A percentile compares a stretch with the other conserved stretches of the same genome.
These are phyloP conservation scores for Diutina siamensis DNA, from an alignment of 1,139 yeast genomes.

Conservation along the genomic window DNA sequence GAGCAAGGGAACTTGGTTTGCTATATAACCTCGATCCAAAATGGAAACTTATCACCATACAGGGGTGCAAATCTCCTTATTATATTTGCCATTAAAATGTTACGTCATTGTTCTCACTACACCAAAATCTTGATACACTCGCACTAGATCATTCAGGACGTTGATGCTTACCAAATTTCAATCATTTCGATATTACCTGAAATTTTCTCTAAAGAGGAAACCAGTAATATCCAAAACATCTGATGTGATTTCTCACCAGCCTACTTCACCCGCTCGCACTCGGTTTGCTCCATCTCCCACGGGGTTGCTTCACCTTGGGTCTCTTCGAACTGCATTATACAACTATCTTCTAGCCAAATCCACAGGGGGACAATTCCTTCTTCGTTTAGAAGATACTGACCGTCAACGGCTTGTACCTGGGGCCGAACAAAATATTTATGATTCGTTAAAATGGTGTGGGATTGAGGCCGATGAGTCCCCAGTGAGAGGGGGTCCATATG, in stretches of 20 bases:
- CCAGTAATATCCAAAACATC: not conserved
- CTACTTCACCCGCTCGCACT: conserved; percentile 59
- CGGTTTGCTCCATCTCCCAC: conserved; percentile 99
- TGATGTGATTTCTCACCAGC: conserved; percentile 19
- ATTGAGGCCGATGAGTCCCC: conserved; percentile 79
- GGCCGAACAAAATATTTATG: conserved; percentile 74
- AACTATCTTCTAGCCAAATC: conserved; percentile 72
- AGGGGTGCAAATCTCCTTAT: too few relatives aligned
- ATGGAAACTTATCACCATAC: too few relatives aligned
- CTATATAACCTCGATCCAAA: too few relatives aligned
- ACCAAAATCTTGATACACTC: too few relatives aligned
- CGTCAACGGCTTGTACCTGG: conserved; percentile 63
- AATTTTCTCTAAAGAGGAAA: not conserved
- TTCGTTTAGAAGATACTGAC: conserved; percentile 90
- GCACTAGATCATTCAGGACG: too few relatives aligned
- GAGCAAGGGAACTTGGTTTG: too few relatives aligned
- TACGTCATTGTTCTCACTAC: too few relatives aligned
- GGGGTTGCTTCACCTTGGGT: conserved; percentile 84
- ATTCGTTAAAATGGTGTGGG: conserved; percentile 70
- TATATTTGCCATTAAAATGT: too few relatives aligned
- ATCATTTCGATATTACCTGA: not conserved
- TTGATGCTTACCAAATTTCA: too few relatives aligned
- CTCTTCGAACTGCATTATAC: conserved; percentile 84
- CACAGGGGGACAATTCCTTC: conserved; percentile 70
- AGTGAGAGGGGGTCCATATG: conserved; percentile 46